Evolutionary conservation across 1,284 basidiomycete genomes (phyloP), one percentile per base, ranked within the genome.

Genomic region (Puccinia brachypodii): DNA sequence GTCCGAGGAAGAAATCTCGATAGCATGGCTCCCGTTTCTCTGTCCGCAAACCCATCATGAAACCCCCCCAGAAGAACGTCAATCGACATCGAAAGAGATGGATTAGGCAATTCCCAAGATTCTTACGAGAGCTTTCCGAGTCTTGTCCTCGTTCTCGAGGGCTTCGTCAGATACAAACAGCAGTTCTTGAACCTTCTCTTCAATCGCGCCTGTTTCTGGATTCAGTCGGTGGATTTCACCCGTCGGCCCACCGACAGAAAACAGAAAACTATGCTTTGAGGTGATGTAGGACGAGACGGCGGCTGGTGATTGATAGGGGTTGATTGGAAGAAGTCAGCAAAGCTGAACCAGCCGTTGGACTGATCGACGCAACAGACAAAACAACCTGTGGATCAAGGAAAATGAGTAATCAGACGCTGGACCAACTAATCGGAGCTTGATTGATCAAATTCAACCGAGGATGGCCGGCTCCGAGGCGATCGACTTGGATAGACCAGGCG

Each of bases 181-280:
- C 8, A 85, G 28, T 71, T 86, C 84, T 31, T 83, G 83, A 9
- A 74, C 47, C 40, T 75, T 83, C 3, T 64, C 69, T n/a, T 66
- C 71, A 19, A 86, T 84, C 22, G 25, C 56, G 9, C 85, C 85
- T 0, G 79, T 85, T 1, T 66, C 33, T 0, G 62, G 36, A 33
- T 85, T 76, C 13, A 86, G 60, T 1, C 1, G 13, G 33, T 85
- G 85, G 16, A 85, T 33, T 73, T 86, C 85, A 14, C 85, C 85
- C 2, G 85, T 86, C 0, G 85, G 85, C 2, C 85, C 85, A 19
- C 85, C 85, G 0, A 85, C 85, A 1, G 75, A 78, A 14, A 84
- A 85, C 22, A 86, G 82, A 75, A 82, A 84, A 1, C 76, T 44
- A 7, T 58, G 56, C 3, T 82, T 40, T 0, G 83, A 84, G 0